Evolutionary conservation across 1,139 yeast species (phyloP), one percentile per base, ranked within the genome.

Genomic region (Arxiozyma heterogenica): DNA sequence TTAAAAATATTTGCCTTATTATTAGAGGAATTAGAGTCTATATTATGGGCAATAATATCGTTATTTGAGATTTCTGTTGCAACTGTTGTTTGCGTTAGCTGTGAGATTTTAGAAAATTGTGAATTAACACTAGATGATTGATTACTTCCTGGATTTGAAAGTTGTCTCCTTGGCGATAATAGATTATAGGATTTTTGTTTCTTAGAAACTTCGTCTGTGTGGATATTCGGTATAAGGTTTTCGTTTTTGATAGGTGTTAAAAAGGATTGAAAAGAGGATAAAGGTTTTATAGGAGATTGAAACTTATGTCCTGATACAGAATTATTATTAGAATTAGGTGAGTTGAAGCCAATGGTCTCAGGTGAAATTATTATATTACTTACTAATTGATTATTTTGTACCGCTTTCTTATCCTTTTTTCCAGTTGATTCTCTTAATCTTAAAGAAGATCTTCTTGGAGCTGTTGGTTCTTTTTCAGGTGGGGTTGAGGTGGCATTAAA

Each of bases 201-300:
- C 6, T 41, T 22, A 18, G 22, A 41, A 44, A n/a, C 39, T 7
- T 42, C 54, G 34, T 45, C 51, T 43, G 21, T 44, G 11, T 21
- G 30, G n/a, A 30, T 46, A 21, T 30, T 51, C 18, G 44, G 23
- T 25, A 50, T 20, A n/a, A 43, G 38, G 15, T 53, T 21, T 34
- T 49, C 12, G 49, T 51, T 21, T 39, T 18, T 38, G 22, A 50
- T 51, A 12, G 47, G 53, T 17, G 41, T 45, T 8, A 49, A 51
- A 51, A 65, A 64, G 17, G 68, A 65, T 21, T 64, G 60, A 41
- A 62, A 58, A 9, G 64, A 61, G 1, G 68, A 61, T 23, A 65
- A 50, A 20, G 66, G 69, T 49, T 54, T 59, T 12, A 44, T 12
- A 23, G 41, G 39, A 18, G 23, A 20, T 21, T 9, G 30, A 4